phyloP scores from a whole-genome alignment of 495 filamentous ascomycete species.

The Articulospora tetracladia region DNA sequence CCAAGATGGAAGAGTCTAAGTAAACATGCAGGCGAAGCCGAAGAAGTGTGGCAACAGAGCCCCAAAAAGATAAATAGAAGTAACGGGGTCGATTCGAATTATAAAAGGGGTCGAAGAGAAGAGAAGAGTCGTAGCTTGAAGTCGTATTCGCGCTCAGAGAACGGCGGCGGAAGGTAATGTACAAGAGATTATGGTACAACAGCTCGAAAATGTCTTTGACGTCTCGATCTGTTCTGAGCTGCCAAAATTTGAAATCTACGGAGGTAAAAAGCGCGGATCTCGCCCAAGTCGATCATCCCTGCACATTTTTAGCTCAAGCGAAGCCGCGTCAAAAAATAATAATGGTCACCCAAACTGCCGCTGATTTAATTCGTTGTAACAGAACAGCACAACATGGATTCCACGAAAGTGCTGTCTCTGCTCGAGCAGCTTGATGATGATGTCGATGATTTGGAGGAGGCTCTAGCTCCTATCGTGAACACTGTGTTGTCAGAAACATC shows the following conservation, averaged over 20 bases:
- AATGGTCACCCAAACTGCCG: neutral
- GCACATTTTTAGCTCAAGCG: neutral
- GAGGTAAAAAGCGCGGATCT: neutral
- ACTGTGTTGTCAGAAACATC: slow-evolving; percentile 60
- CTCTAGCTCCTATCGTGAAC: slow-evolving; percentile 62
- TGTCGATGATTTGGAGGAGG: slow-evolving; percentile 72
- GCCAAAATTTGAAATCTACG: neutral
- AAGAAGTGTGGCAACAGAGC: neutral
- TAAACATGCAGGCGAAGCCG: slow-evolving; percentile 4
- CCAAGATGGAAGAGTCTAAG: neutral
- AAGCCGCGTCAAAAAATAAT: slow-evolving; percentile 2
- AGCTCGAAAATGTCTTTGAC: slow-evolving; percentile 10
- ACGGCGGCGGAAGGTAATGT: neutral
- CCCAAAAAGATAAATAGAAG: neutral
- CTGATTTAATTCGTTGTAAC: neutral
- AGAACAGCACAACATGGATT: slow-evolving; percentile 23
- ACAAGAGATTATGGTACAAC: slow-evolving; percentile 1
- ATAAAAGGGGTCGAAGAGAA: neutral
- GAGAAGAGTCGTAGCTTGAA: neutral
- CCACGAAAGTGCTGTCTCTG: slow-evolving; percentile 31
- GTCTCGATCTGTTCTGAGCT: neutral
- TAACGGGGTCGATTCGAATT: neutral
- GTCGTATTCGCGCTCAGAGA: neutral
- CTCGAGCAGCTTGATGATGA: slow-evolving; percentile 71
- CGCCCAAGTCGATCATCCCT: neutral